phyloP scores from a whole-genome alignment of 768 basidiomycete genomes.

The Boletus coccyginus region DNA sequence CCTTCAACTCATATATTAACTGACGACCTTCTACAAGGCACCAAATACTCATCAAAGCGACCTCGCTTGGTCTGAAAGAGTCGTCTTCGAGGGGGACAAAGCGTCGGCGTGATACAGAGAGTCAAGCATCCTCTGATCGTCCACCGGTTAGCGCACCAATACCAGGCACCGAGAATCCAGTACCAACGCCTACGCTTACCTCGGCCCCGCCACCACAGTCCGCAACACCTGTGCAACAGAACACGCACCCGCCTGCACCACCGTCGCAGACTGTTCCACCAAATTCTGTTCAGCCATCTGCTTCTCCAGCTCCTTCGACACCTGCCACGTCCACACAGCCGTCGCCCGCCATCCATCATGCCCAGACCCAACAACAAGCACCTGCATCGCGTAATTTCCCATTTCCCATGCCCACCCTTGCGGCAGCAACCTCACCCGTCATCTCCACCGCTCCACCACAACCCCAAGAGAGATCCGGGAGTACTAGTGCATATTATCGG shows the following conservation, averaged over 20 bases:
- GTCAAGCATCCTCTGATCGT: constrained; percentile 27
- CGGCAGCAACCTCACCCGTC: constrained; percentile 58
- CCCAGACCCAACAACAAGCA: constrained; percentile 31
- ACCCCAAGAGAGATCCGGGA: constrained; percentile 26
- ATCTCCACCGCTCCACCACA: constrained; percentile 43
- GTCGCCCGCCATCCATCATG: constrained; percentile 34
- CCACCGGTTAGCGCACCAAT: constrained; percentile 21
- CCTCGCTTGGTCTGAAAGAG: constrained; percentile 73
- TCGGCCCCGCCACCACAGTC: constrained; percentile 29
- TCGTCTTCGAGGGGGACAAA: constrained; percentile 64
- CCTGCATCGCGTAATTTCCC: constrained; percentile 39
- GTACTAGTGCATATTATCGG: constrained; percentile 53
- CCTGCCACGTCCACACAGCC: constrained; percentile 33
- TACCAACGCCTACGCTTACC: constrained; percentile 12
- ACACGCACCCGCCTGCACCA: constrained; percentile 31
- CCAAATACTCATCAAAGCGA: constrained; percentile 82
- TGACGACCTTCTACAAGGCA: constrained; percentile 45
- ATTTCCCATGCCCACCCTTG: constrained; percentile 75
- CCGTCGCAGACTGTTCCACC: constrained; percentile 29
- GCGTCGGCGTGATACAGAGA: constrained; percentile 49
- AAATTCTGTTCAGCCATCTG: constrained; percentile 24
- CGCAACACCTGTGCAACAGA: constrained; percentile 18
- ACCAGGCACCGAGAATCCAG: constrained; percentile 18
- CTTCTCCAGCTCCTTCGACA: constrained; percentile 35
- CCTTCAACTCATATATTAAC: background rate